These are phyloP conservation scores for Colletotrichum viniferum DNA, from an alignment of 2,329 filamentous ascomycete species.

Conservation along the genomic window DNA sequence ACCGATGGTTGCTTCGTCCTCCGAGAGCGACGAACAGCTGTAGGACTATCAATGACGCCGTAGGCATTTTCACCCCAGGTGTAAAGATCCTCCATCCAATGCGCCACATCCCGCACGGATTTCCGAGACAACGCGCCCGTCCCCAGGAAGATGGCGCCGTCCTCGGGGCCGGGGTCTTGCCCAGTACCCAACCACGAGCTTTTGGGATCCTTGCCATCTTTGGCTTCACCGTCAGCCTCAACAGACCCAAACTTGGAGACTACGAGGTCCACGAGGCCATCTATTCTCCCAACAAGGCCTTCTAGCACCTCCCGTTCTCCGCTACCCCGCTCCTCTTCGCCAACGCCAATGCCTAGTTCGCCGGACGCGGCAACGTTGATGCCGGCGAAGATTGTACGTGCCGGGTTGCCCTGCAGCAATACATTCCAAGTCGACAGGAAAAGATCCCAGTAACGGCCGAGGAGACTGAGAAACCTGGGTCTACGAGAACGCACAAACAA, in stretches of 20 bases:
- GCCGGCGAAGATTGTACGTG: slow-evolving; percentile 77
- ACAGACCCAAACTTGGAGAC: slow-evolving; percentile 79
- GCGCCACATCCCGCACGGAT: slow-evolving; percentile 74
- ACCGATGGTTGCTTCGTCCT: slow-evolving; percentile 37
- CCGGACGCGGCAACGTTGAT: slow-evolving; percentile 89
- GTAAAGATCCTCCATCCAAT: slow-evolving; percentile 91
- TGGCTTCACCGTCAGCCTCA: slow-evolving; percentile 28
- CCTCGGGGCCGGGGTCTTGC: slow-evolving; percentile 68
- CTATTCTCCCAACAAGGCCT: slow-evolving; percentile 78
- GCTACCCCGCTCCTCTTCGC: slow-evolving; percentile 93
- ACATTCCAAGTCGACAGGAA: slow-evolving; percentile 82
- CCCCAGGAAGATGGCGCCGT: slow-evolving; percentile 88
- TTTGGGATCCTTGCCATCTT: slow-evolving; percentile 33
- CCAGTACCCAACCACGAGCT: slow-evolving; percentile 75
- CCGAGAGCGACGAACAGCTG: slow-evolving; percentile 61
- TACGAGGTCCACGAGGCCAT: slow-evolving; percentile 85
- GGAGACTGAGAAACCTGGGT: slow-evolving; percentile 70
- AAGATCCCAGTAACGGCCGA: slow-evolving; percentile 82
- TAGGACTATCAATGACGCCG: slow-evolving; percentile 80
- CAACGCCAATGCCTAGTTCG: slow-evolving; percentile 91
- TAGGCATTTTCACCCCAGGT: slow-evolving; percentile 84
- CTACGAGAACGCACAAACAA: slow-evolving; percentile 71
- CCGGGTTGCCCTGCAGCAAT: slow-evolving; percentile 87
- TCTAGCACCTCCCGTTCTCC: slow-evolving; percentile 93
- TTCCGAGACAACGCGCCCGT: slow-evolving; percentile 73